A percentile compares a stretch with the other conserved stretches of the same genome.
These are phyloP conservation scores for Cochlearia excelsa DNA, from an alignment of 345 rosid species.

Conservation along the genomic window DNA sequence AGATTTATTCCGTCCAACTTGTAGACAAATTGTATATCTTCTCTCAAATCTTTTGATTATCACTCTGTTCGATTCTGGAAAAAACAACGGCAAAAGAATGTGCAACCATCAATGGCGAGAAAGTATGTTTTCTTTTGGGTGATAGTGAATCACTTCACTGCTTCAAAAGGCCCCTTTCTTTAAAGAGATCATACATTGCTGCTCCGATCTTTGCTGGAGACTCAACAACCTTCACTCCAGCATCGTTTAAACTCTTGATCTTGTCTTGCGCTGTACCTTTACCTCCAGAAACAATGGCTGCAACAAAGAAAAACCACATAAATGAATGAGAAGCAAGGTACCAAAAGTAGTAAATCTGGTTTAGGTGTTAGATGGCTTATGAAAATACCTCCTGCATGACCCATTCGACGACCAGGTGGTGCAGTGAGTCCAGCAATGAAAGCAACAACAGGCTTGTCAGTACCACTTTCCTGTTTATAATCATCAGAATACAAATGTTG, in stretches of 20 bases:
- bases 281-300: conserved; percentile 97
- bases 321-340: conserved; percentile 11
- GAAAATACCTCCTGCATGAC: conserved; percentile 94
- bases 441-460: conserved; percentile 94
- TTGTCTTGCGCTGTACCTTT: conserved; percentile 99
- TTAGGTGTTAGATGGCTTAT: background rate
- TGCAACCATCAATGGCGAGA: conserved; percentile 25
- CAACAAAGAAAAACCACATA: conserved; percentile 16
- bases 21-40: no score
- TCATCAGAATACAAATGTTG: conserved; percentile 3
- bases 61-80: conserved; percentile 20
- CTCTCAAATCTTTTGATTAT: conserved; percentile 14
- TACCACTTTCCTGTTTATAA: conserved; percentile 80
- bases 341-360: background rate
- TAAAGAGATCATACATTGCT: conserved; percentile 76
- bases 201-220: conserved; percentile 93
- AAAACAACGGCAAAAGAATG: conserved; percentile 29
- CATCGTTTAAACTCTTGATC: conserved; percentile 78
- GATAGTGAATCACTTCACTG: conserved; percentile 38
- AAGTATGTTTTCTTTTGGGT: conserved; percentile 15
- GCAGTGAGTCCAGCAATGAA: conserved; percentile 99
- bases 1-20: no score
- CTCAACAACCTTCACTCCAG: conserved; percentile 90
- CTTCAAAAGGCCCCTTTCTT: conserved; percentile 69
- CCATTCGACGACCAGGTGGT: conserved; percentile 99